Conservation (phyloP, 805 yeast genomes). For the Yamadazyma tumulicola region DNA sequence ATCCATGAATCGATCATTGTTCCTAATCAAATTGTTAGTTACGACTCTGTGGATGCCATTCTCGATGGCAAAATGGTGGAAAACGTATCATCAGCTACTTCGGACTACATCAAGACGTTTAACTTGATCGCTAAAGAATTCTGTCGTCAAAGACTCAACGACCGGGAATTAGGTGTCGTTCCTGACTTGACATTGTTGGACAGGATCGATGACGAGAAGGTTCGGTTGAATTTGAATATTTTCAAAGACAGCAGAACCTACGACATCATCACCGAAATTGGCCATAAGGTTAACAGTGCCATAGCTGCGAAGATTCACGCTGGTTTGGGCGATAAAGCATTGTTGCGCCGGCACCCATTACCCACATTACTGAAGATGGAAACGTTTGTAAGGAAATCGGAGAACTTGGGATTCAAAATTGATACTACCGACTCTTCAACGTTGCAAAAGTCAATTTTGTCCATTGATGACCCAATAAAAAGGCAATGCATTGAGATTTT, state of each 20-base stretch:
- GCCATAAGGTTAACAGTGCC: constrained; percentile 76
- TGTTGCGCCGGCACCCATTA: constrained; percentile 81
- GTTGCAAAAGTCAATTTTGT: constrained; percentile 66
- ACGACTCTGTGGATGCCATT: constrained; percentile 53
- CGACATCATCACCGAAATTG: constrained; percentile 67
- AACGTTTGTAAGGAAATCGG: constrained; percentile 68
- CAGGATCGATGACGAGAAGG: constrained; percentile 82
- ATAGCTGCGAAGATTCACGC: constrained; percentile 80
- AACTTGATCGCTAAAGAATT: constrained; percentile 65
- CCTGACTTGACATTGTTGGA: constrained; percentile 66
- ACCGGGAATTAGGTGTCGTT: constrained; percentile 43
- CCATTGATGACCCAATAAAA: constrained; percentile 55
- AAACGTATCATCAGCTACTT: constrained; percentile 49
- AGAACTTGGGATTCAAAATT: constrained; percentile 60
- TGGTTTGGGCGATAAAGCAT: constrained; percentile 72
- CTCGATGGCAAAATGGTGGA: constrained; percentile 29
- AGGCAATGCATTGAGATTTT: constrained; percentile 77
- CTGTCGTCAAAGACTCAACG: constrained; percentile 61
- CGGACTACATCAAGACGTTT: constrained; percentile 62
- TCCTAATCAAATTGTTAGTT: constrained; percentile 58
- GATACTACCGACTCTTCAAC: constrained; percentile 74
- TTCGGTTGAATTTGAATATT: constrained; percentile 66
- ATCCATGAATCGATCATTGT: constrained; percentile 68
- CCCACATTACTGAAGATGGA: constrained; percentile 83
- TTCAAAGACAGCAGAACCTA: constrained; percentile 58